Percentiles rank a stretch among this genome's conserved stretches.
Conservation (phyloP, 108 stramenopile species). For the Skeletonema costatum region DNA sequence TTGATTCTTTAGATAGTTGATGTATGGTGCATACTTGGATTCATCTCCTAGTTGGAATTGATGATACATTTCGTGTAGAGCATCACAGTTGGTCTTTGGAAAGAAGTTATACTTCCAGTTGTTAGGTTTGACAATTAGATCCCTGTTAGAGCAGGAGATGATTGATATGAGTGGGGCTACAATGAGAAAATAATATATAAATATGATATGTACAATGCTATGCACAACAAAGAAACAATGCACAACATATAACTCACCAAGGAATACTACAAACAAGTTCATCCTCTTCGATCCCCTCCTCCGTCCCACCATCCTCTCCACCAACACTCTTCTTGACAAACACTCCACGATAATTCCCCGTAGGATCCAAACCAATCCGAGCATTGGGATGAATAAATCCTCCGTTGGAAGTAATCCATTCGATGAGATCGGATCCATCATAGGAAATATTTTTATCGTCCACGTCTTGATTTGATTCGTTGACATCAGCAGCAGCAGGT, state of each 20-base stretch:
- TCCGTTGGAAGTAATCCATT: constrained; percentile 44
- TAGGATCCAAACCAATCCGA: constrained; percentile 43
- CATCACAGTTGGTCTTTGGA: not conserved
- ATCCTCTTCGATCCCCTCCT: constrained; percentile 29
- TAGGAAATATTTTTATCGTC: constrained; percentile 32
- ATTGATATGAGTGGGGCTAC: not conserved
- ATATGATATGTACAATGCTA: too few species aligned
- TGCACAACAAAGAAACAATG: not conserved
- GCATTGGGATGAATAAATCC: constrained; percentile 45
- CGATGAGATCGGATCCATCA: constrained; percentile 39
- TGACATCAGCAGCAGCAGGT: not conserved
- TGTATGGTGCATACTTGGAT: constrained; percentile 69
- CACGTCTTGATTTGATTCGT: not conserved
- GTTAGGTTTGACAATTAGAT: constrained; percentile 43
- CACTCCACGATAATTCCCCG: constrained; percentile 47
- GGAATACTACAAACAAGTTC: constrained; percentile 41
- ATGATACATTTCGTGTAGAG: constrained; percentile 26
- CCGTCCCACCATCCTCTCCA: constrained; percentile 10
- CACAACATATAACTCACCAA: constrained; percentile 23
- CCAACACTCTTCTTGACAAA: constrained; percentile 44
- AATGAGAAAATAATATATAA: not conserved
- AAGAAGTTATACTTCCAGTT: not conserved
- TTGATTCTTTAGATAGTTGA: constrained; percentile 65
- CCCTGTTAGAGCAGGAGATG: constrained; percentile 2
- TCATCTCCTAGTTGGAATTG: constrained; percentile 51